Percentiles rank a stretch among this genome's conserved stretches.
Evolutionary conservation across 1,139 yeast genomes (phyloP).

Genomic region (Suhomyces guaymorum): DNA sequence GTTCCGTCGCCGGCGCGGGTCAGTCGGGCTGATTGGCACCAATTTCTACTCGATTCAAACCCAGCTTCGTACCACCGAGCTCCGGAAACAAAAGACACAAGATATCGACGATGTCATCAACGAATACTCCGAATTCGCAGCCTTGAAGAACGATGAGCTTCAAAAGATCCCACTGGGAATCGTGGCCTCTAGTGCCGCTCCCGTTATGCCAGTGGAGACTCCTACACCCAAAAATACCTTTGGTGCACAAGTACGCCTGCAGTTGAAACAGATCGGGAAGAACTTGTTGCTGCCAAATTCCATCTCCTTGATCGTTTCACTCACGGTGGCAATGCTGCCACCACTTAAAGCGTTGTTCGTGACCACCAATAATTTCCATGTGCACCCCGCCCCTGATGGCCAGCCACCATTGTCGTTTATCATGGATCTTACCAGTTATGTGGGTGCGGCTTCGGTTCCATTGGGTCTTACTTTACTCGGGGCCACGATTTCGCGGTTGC

Average conservation of each 20-base stretch:
- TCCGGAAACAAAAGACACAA: constrained; percentile 50
- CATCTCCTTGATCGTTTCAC: constrained; percentile 58
- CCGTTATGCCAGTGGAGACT: constrained; percentile 13
- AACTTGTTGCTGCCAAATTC: constrained; percentile 76
- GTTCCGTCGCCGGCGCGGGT: constrained; percentile 6
- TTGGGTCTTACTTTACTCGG: constrained; percentile 80
- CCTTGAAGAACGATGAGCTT: constrained; percentile 22
- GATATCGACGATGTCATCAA: constrained; percentile 57
- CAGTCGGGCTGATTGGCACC: constrained; percentile 14
- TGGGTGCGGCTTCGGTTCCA: constrained; percentile 90
- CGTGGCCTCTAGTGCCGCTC: constrained; percentile 14
- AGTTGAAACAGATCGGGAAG: constrained; percentile 21
- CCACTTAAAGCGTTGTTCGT: constrained; percentile 84
- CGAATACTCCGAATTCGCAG: constrained; percentile 56
- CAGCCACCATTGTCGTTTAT: constrained; percentile 81
- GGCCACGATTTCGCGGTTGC: constrained; percentile 78
- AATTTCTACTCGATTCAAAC: constrained; percentile 18
- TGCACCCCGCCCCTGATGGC: constrained; percentile 76
- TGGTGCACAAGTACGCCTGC: background rate
- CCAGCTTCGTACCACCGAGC: constrained; percentile 34
- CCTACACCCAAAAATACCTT: background rate
- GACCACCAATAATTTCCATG: constrained; percentile 22
- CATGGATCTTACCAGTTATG: constrained; percentile 74
- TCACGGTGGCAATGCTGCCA: constrained; percentile 78
- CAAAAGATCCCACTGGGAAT: constrained; percentile 13